Conservation (phyloP, 1,284 basidiomycete genomes). For the Boletus sp. region DNA sequence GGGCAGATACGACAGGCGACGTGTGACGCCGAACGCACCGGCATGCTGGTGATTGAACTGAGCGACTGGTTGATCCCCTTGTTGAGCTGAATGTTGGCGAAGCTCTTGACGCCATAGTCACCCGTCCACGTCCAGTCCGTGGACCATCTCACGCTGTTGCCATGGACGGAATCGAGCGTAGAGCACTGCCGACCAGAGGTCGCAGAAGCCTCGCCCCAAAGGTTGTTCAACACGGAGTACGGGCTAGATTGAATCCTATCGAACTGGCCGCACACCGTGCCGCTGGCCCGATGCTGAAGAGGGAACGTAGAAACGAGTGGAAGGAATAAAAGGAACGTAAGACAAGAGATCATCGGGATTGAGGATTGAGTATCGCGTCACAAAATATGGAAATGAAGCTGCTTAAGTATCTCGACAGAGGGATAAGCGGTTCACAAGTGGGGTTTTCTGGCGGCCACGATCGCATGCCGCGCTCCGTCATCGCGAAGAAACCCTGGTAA, state of each 20-base stretch:
- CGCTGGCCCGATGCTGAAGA: constrained; percentile 14
- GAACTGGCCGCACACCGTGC: constrained; percentile 45
- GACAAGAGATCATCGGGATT: constrained; percentile 15
- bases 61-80: constrained; percentile 50
- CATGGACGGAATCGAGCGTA: constrained; percentile 43
- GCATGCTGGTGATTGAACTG: constrained; percentile 50
- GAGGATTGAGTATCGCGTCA: background rate
- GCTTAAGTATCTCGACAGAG: constrained; percentile 12
- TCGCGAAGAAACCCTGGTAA: background rate
- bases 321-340: constrained; percentile 19
- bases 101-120: constrained; percentile 55
- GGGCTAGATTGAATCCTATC: constrained; percentile 42
- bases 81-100: constrained; percentile 54
- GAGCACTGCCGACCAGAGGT: constrained; percentile 55
- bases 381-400: background rate
- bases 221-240: constrained; percentile 50
- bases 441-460: background rate
- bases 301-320: constrained; percentile 20
- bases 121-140: constrained; percentile 55
- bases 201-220: constrained; percentile 48
- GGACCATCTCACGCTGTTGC: constrained; percentile 48
- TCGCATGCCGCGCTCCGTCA: background rate
- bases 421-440: background rate
- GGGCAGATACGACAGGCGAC: background rate
- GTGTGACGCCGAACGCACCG: constrained; percentile 35